Base-by-base conservation (phyloP, 192 early-diverging fungal species). In the Backusella parvicylindrica region DNA sequence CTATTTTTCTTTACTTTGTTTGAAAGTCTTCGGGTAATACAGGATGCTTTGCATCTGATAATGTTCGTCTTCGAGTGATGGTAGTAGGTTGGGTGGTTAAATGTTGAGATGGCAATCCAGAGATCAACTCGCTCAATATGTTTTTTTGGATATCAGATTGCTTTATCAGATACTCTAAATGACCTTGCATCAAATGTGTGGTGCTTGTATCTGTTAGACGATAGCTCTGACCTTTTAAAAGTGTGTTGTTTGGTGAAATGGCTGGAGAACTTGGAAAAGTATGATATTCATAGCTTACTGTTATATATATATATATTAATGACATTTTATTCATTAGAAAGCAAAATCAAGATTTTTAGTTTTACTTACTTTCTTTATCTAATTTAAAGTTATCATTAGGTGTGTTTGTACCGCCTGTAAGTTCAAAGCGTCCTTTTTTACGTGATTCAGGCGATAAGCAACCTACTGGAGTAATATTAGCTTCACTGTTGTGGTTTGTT, bases 351-450 rank as follows among this genome's bases (percentile, higher is more conserved):
- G n/a, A n/a, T n/a, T n/a, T n/a, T 1, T 41, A 6, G 6, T 6
- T 31, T 28, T 16, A 49, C 35, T 28, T 71, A 33, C 26, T 41
- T 23, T 50, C 37, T 71, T 3, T 71, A n/a, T 49, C 66, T 13
- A 30, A 28, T 31, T 60, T 64, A 43, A 65, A 30, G 18, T 41
- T 26, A 21, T 72, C 33, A 26, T 15, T 72, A 26, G 37, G n/a
- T 12, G 33, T 30, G 23, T 56, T 31, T n/a, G n/a, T 60, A 11
- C 77, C 72, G 28, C 72, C 65, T 5, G 77, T 70, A 49, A 81
- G 49, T 70, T 82, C 81, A 76, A 82, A 82, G 21, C 81, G 63
- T 6, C 81, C 81, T 5, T 73, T 72, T 30, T 82, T 82, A n/a
- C 77, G 67, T 30, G 37, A 82, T 68, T 82, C 81, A 3, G 70